Evolutionary conservation across 2,329 filamentous ascomycete genomes (phyloP).

Genomic region (Sclerotinia trifoliorum): DNA sequence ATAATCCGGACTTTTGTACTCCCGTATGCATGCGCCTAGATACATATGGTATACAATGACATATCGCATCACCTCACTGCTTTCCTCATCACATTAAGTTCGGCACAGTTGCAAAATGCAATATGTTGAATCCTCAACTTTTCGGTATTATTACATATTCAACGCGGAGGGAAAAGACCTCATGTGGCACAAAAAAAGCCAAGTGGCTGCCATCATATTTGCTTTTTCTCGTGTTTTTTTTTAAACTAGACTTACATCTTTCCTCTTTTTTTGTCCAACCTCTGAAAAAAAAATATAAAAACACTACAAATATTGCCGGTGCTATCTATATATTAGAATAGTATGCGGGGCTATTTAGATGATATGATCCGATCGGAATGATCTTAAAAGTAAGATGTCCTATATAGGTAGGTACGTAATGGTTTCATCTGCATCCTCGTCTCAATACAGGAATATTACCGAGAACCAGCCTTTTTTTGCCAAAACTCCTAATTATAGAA

Average conservation of each 20-base stretch:
- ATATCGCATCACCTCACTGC: slow-evolving; percentile 1
- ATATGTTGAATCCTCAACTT: too few relatives aligned
- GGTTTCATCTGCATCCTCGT: slow-evolving; percentile 11
- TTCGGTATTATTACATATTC: neutral
- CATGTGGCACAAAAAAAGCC: neutral
- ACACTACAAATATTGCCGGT: neutral
- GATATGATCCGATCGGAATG: neutral
- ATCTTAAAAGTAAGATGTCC: neutral
- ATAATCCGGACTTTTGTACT: neutral
- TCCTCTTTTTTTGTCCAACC: neutral
- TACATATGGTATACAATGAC: neutral
- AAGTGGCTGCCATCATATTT: neutral
- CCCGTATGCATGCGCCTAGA: slow-evolving; percentile 1
- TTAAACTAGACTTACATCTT: neutral
- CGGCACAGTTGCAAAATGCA: neutral
- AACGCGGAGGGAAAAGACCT: neutral
- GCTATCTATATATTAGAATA: neutral
- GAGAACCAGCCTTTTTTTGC: neutral
- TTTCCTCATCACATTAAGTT: neutral
- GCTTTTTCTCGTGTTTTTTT: neutral
- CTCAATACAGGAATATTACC: neutral
- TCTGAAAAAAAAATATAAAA: neutral
- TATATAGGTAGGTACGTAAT: neutral
- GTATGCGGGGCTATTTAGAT: neutral
- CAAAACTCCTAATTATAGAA: slow-evolving; percentile 4